Evolutionary conservation across 345 rosid species (phyloP).

Genomic region (Populus pruinosa): DNA sequence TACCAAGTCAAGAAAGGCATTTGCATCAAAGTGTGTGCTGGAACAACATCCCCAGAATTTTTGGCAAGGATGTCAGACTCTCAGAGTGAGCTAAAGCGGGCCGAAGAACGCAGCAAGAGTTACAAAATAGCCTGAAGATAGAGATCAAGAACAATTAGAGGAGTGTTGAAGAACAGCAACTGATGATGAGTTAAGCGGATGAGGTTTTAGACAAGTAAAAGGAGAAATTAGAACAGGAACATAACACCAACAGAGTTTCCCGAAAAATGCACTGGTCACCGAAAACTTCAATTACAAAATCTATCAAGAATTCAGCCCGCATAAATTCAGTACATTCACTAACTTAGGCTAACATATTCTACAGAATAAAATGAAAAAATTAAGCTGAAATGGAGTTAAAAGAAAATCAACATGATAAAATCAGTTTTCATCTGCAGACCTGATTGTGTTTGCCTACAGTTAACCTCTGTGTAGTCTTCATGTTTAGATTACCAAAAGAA

Average conservation of each 20-base stretch:
- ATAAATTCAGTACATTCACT: conserved; percentile 57
- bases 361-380: not conserved
- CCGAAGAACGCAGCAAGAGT: conserved; percentile 62
- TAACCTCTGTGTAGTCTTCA: not conserved
- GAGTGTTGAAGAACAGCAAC: conserved; percentile 7
- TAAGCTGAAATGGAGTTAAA: not conserved
- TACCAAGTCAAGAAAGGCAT: conserved; percentile 12
- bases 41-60: conserved; percentile 68
- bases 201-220: not conserved
- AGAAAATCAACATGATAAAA: not conserved
- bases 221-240: conserved; percentile 6
- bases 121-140: conserved; percentile 62
- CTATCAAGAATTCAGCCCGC: conserved; percentile 82
- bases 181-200: not conserved
- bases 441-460: not conserved
- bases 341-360: not conserved
- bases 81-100: conserved; percentile 59
- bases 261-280: conserved; percentile 72
- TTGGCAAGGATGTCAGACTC: conserved; percentile 48
- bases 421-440: not conserved
- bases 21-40: conserved; percentile 36
- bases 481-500: not conserved
- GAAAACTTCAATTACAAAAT: conserved; percentile 66
- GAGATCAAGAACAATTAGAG: conserved; percentile 8
- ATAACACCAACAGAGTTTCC: conserved; percentile 91